Percentiles rank a stretch among this genome's conserved stretches.
These are phyloP conservation scores for Cercospora sojina DNA, from an alignment of 2,329 filamentous ascomycete species.

Conservation along the genomic window DNA sequence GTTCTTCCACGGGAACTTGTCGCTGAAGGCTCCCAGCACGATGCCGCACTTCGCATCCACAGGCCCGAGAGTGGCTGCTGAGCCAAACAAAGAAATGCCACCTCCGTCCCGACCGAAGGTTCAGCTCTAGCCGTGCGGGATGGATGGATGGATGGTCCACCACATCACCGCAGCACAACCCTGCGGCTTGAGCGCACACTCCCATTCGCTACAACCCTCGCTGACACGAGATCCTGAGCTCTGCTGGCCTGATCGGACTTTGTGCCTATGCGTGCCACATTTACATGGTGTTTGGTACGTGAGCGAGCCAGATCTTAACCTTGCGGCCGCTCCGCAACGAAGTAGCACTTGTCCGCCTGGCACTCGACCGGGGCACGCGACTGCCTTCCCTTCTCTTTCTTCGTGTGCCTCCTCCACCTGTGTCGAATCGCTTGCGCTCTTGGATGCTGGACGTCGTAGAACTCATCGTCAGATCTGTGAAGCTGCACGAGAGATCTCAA, in stretches of 20 bases:
- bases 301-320: constrained; percentile 3
- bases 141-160: too few relatives aligned
- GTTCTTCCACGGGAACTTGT: not conserved
- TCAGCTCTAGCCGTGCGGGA: constrained; percentile 11
- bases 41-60: constrained; percentile 1
- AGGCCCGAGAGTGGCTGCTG: not conserved
- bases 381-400: not conserved
- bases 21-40: not conserved
- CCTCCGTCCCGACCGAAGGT: constrained; percentile 10
- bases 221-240: constrained; percentile 7
- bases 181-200: constrained; percentile 12
- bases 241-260: constrained; percentile 1
- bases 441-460: not conserved
- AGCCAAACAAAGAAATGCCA: not conserved
- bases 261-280: not conserved
- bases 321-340: not conserved
- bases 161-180: constrained; percentile 15
- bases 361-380: not conserved
- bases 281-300: not conserved
- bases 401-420: constrained; percentile 1
- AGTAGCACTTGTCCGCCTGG: not conserved
- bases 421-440: not conserved
- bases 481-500: not conserved
- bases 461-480: not conserved
- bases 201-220: constrained; percentile 11